These are phyloP conservation scores for Kitagawia praeruptora DNA, from an alignment of 129 eudicot genomes.

Conservation along the genomic window DNA sequence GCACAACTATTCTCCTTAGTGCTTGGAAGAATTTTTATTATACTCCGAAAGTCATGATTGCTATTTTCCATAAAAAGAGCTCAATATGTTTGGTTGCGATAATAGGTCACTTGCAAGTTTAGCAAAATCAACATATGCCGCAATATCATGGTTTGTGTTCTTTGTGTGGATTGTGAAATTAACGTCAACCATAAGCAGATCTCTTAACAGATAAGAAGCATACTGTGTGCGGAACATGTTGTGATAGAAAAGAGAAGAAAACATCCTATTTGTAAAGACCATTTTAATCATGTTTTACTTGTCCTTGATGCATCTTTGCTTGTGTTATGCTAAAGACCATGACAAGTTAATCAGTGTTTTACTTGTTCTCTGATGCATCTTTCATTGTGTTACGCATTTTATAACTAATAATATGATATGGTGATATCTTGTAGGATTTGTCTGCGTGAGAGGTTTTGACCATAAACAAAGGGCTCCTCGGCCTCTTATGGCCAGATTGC, in stretches of 20 bases:
- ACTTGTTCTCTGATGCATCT: background rate
- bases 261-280: background rate
- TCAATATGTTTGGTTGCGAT: background rate
- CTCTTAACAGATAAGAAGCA: background rate
- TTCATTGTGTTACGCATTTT: background rate
- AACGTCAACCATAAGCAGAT: background rate
- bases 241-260: background rate
- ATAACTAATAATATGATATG: conserved; percentile 5
- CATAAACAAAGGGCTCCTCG: conserved; percentile 55
- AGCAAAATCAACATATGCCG: background rate
- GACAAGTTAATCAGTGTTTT: background rate
- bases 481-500: conserved; percentile 80
- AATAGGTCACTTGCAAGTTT: background rate
- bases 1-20: background rate
- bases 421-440: conserved; percentile 51
- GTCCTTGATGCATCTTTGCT: background rate
- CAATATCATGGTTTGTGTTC: background rate
- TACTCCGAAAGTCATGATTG: background rate
- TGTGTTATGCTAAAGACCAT: background rate
- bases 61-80: background rate
- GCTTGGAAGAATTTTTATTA: background rate
- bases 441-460: conserved; percentile 89
- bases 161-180: background rate
- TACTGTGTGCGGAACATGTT: background rate
- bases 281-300: background rate